A percentile compares a stretch with the other conserved stretches of the same genome.
phyloP scores from a whole-genome alignment of 1,284 basidiomycete species.

The Ganoderma sinense region DNA sequence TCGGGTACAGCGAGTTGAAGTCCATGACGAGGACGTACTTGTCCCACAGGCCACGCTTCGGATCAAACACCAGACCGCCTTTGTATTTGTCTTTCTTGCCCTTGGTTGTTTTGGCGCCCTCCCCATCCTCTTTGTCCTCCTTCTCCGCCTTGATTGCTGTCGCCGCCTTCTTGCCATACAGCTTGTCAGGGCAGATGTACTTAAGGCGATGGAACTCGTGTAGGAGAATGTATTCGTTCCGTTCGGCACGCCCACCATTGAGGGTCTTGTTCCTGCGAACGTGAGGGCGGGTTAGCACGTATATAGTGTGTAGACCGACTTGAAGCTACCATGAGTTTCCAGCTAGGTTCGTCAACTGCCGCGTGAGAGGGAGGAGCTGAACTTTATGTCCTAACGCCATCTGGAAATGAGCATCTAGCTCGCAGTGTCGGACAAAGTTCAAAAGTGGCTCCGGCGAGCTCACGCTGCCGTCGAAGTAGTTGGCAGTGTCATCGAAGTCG shows the following conservation, averaged over 20 bases:
- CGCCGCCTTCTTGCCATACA: conserved; percentile 77
- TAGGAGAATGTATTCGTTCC: conserved; percentile 98
- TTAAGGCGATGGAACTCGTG: conserved; percentile 98
- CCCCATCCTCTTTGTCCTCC: conserved; percentile 64
- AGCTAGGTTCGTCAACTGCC: conserved; percentile 96
- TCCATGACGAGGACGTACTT: conserved; percentile 99
- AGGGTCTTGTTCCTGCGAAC: conserved; percentile 87
- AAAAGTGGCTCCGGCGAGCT: conserved; percentile 83
- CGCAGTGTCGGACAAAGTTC: conserved; percentile 92
- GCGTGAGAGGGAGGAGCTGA: conserved; percentile 89
- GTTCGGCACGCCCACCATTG: conserved; percentile 95
- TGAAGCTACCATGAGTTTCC: conserved; percentile 90
- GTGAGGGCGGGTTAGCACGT: background rate
- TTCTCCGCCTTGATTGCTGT: conserved; percentile 66
- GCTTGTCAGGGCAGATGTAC: conserved; percentile 97
- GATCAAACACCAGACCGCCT: conserved; percentile 98
- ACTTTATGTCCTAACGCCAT: conserved; percentile 95
- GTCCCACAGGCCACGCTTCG: conserved; percentile 97
- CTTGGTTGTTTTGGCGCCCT: conserved; percentile 61
- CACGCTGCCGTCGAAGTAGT: conserved; percentile 89
- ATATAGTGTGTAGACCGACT: conserved; percentile 5
- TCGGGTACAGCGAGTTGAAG: conserved; percentile 99
- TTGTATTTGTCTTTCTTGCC: conserved; percentile 96
- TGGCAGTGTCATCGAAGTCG: conserved; percentile 93
- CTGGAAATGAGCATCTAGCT: conserved; percentile 94